Conservation (phyloP, 371 early-diverging fungal species). For the Batkoa obscura region DNA sequence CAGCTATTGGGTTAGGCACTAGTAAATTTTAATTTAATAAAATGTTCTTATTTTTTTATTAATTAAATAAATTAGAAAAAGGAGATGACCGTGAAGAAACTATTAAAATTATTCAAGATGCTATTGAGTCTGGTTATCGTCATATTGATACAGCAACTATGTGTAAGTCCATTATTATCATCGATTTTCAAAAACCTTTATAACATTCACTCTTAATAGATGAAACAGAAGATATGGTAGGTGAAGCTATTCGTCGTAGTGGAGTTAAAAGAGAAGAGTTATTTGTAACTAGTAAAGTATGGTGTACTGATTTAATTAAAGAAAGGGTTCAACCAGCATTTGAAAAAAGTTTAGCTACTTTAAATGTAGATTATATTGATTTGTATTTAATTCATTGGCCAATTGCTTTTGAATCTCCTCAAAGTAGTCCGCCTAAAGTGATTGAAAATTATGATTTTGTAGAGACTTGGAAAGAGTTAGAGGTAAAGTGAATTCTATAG, state of each 20-base stretch:
- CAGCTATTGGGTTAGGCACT: conserved; percentile 7
- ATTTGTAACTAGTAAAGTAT: conserved; percentile 81
- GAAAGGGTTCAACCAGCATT: conserved; percentile 41
- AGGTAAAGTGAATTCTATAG: conserved; percentile 22
- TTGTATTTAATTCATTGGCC: conserved; percentile 57
- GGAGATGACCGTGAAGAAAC: conserved; percentile 21
- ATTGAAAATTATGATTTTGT: conserved; percentile 22
- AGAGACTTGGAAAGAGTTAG: conserved; percentile 60
- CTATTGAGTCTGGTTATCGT: conserved; percentile 43
- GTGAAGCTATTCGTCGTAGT: conserved; percentile 39
- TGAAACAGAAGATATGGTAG: conserved; percentile 71
- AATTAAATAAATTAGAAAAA: neutral
- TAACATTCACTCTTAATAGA: conserved; percentile 12
- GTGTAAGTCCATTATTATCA: neutral
- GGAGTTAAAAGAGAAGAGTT: conserved; percentile 43
- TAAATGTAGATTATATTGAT: conserved; percentile 71
- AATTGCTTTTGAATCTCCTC: conserved; percentile 14
- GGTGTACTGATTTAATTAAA: conserved; percentile 61
- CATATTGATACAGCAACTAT: conserved; percentile 51
- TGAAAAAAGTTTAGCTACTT: conserved; percentile 40
- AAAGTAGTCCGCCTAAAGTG: conserved; percentile 4
- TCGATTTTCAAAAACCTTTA: neutral
- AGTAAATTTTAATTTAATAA: neutral
- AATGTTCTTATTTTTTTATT: neutral
- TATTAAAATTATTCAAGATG: conserved; percentile 30